Evolutionary conservation across 2,329 filamentous ascomycete genomes (phyloP).

Genomic region (Verticillium zaregamsianum): DNA sequence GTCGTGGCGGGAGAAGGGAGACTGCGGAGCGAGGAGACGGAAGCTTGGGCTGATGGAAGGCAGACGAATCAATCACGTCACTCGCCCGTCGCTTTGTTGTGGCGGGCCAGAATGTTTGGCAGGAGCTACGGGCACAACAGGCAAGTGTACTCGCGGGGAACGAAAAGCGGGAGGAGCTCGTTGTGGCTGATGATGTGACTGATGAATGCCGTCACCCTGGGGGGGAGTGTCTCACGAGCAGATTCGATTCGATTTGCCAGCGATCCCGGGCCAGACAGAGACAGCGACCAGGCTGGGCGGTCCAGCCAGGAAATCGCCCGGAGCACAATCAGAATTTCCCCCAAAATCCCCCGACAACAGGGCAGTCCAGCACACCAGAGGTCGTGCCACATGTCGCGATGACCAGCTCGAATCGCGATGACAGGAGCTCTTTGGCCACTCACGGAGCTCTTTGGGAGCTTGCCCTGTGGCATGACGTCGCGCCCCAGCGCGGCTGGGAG

Average conservation of each 20-base stretch:
- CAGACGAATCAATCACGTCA: slow-evolving; percentile 16
- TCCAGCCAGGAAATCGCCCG: neutral
- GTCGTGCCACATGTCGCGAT: slow-evolving; percentile 8
- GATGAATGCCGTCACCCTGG: neutral
- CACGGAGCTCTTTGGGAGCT: slow-evolving; percentile 13
- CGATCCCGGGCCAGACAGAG: neutral
- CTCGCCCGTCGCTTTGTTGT: slow-evolving; percentile 2
- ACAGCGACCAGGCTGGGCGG: neutral
- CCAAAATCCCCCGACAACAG: neutral
- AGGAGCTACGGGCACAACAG: neutral
- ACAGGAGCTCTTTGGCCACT: slow-evolving; percentile 8
- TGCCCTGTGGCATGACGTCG: slow-evolving; percentile 10
- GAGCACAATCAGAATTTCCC: neutral
- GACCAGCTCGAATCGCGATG: slow-evolving; percentile 12
- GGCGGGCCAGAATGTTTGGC: neutral
- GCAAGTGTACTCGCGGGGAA: neutral
- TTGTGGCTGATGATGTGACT: neutral
- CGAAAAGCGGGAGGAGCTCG: neutral
- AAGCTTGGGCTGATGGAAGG: slow-evolving; percentile 1
- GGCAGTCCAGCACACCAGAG: neutral
- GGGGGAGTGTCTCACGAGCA: neutral
- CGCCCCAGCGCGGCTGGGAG: slow-evolving; percentile 3
- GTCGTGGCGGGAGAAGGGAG: neutral
- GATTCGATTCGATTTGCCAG: neutral
- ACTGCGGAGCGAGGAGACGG: neutral